Evolutionary conservation across 2,329 filamentous ascomycete species (phyloP), one percentile per base, ranked within the genome.

Genomic region (Incumbomyces lentus): DNA sequence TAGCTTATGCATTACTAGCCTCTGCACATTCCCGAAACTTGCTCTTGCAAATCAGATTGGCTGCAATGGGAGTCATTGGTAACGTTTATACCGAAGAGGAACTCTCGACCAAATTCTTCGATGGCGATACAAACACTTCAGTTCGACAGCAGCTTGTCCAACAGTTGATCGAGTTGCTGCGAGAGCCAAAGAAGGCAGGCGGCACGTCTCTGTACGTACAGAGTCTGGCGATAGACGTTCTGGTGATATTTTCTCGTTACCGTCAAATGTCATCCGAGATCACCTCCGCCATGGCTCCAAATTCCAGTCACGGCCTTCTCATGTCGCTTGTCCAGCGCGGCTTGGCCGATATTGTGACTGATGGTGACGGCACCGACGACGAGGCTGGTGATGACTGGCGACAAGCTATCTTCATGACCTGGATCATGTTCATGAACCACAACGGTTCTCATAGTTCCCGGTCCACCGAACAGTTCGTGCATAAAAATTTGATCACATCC

Each of bases 301-400:
- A 90, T 56, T 90, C 96, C 32, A 96, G 94, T 58, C 93, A 98
- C 58, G 93, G 92, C 12, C 84, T 96, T 26, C 74, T 99, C 37
- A 83, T 96, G 55, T 96, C 95, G 59, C 78, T 95, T 55, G 83
- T 95, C 41, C 79, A 90, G 47, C 95, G 94, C 64, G 86, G 88
- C 8, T 85, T 96, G 48, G 82, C 83, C 14, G 85, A 88, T 52
- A 82, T 98, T 68, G 79, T 75, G 48, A 70, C 69, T 41, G 78
- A 82, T 46, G 67, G 71, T 49, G 72, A 79, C 33, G 62, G 64
- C 12, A 72, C 76, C 17, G 74, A 80, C 53, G 74, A 77, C 47
- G 77, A 78, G n/a, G 77, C 80, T 49, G 72, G 80, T 49, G 87
- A 95, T 60, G 82, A 92, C 58, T 98, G 90, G 89, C 83, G 90